Conservation (phyloP, 129 eudicot species). For the Ambrosia artemisiifolia region DNA sequence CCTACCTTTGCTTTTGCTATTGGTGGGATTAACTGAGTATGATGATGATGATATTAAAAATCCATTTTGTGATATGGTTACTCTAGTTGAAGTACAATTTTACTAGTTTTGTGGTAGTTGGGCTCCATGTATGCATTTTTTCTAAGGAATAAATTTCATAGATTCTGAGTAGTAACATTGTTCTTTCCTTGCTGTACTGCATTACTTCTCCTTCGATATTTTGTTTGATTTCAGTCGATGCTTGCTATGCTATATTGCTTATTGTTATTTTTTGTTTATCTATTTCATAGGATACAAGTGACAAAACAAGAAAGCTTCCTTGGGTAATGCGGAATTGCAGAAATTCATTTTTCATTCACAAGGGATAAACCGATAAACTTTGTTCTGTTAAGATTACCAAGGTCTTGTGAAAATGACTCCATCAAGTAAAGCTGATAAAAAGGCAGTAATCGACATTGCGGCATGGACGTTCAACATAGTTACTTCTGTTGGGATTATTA, state of each 20-base stretch:
- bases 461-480: constrained; percentile 50
- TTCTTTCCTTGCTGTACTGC: neutral
- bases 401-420: constrained; percentile 56
- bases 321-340: constrained; percentile 41
- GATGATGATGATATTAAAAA: too few species aligned
- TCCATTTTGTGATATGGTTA: neutral
- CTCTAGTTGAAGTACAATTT: constrained; percentile 8
- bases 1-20: too few species aligned
- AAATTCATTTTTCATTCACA: constrained; percentile 24
- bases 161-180: neutral
- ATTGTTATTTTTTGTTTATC: neutral
- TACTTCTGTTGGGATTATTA: constrained; percentile 55
- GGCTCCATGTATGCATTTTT: neutral
- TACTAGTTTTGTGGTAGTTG: constrained; percentile 6
- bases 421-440: constrained; percentile 78
- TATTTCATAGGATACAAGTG: constrained; percentile 20
- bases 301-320: constrained; percentile 28
- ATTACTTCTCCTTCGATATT: neutral
- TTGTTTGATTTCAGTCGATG: constrained; percentile 7
- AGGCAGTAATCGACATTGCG: constrained; percentile 55
- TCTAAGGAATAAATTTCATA: neutral
- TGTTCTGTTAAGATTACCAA: constrained; percentile 21
- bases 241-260: constrained; percentile 23
- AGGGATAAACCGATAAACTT: constrained; percentile 51
- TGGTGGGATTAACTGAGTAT: too few species aligned